phyloP scores from a whole-genome alignment of 768 basidiomycete genomes.

The Tricholoma furcatifolium region DNA sequence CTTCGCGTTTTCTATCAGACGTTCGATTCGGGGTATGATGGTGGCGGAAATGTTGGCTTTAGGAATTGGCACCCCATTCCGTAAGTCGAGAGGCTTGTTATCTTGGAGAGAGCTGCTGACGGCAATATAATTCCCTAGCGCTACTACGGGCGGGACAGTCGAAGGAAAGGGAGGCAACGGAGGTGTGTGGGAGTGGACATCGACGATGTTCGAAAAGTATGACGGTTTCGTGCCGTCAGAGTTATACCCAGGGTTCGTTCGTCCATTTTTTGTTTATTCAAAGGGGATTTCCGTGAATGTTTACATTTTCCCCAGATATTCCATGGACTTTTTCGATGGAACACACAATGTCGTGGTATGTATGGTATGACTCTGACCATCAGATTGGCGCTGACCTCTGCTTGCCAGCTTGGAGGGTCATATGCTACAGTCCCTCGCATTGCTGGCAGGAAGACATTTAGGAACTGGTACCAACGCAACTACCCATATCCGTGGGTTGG shows the following conservation, averaged over 20 bases:
- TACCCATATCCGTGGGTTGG: slow-evolving; percentile 91
- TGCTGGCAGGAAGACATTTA: slow-evolving; percentile 68
- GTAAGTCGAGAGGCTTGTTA: slow-evolving; percentile 44
- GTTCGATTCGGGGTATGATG: slow-evolving; percentile 72
- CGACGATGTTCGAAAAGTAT: slow-evolving; percentile 65
- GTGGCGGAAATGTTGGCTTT: slow-evolving; percentile 82
- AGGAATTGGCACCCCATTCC: slow-evolving; percentile 93
- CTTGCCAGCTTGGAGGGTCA: slow-evolving; percentile 79
- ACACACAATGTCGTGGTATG: slow-evolving; percentile 86
- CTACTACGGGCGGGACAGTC: slow-evolving; percentile 61
- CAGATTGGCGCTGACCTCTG: not conserved
- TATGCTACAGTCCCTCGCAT: slow-evolving; percentile 84
- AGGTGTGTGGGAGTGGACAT: slow-evolving; percentile 99
- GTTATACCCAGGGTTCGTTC: slow-evolving; percentile 80
- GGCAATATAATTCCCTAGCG: slow-evolving; percentile 33
- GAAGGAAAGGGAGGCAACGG: slow-evolving; percentile 79
- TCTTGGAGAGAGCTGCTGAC: not conserved
- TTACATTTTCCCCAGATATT: slow-evolving; percentile 47
- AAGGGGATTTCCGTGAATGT: not conserved
- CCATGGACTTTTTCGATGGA: slow-evolving; percentile 88
- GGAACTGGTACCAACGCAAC: slow-evolving; percentile 92
- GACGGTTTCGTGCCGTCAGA: slow-evolving; percentile 76
- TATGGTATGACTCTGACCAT: slow-evolving; percentile 15
- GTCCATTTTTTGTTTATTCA: not conserved
- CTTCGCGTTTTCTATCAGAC: slow-evolving; percentile 76